phyloP scores from a whole-genome alignment of 106 monocot genomes.

The Gastrodia elata region DNA sequence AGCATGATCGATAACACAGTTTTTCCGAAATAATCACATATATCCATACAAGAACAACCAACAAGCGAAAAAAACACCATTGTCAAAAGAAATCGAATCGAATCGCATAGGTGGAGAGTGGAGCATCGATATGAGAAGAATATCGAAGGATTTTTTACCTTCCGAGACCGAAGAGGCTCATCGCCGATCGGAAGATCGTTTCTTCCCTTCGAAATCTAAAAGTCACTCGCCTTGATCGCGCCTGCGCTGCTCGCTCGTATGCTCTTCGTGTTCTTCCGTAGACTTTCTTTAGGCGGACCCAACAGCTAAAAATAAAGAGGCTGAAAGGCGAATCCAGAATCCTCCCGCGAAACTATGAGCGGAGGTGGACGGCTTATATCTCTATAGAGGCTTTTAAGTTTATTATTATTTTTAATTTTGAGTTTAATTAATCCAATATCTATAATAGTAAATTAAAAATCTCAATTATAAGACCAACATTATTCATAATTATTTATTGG shows the following conservation, averaged over 20 bases:
- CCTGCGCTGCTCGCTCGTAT: neutral
- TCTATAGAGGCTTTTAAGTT: too few relatives aligned
- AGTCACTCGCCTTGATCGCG: neutral
- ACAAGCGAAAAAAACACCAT: neutral
- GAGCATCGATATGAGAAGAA: neutral
- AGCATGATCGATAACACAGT: neutral
- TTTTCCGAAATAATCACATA: neutral
- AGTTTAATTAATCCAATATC: too few relatives aligned
- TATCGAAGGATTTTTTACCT: slow-evolving; percentile 8
- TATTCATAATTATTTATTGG: too few relatives aligned
- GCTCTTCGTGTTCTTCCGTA: too few relatives aligned
- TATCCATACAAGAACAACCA: neutral
- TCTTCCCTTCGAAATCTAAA: neutral
- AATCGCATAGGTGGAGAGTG: neutral
- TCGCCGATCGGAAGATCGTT: slow-evolving; percentile 6
- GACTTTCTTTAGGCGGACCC: too few relatives aligned
- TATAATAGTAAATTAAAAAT: too few relatives aligned
- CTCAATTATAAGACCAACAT: too few relatives aligned
- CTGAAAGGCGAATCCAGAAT: neutral
- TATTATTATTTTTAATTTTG: too few relatives aligned
- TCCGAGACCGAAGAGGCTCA: slow-evolving; percentile 13
- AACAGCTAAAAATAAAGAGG: neutral
- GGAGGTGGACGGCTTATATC: neutral
- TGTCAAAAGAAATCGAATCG: neutral
- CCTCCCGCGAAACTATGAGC: neutral